These are phyloP conservation scores for Rhizopogon parksii DNA, from an alignment of 1,284 basidiomycete species.

Conservation along the genomic window DNA sequence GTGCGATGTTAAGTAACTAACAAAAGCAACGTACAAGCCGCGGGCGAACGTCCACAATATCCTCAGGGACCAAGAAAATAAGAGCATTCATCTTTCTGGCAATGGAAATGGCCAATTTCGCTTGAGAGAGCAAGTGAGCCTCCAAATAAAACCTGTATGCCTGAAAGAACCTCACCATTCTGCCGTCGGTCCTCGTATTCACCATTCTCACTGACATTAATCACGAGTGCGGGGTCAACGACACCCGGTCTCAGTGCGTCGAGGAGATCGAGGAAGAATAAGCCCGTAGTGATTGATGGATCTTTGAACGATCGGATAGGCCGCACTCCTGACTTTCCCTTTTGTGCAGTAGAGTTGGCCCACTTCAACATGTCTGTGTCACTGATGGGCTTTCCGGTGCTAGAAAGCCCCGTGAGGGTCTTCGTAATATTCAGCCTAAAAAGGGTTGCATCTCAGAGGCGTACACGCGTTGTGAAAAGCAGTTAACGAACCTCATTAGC, in stretches of 20 bases:
- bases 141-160: neutral
- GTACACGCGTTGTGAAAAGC: neutral
- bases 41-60: slow-evolving; percentile 84
- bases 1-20: neutral
- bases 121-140: slow-evolving; percentile 33
- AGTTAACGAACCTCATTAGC: slow-evolving; percentile 71
- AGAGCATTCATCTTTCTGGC: slow-evolving; percentile 95
- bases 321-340: slow-evolving; percentile 57
- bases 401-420: slow-evolving; percentile 75
- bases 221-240: slow-evolving; percentile 84
- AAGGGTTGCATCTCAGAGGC: neutral
- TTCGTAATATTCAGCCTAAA: slow-evolving; percentile 83
- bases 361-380: slow-evolving; percentile 94
- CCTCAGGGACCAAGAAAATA: slow-evolving; percentile 97
- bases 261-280: slow-evolving; percentile 93
- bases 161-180: slow-evolving; percentile 61
- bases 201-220: slow-evolving; percentile 56
- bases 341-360: slow-evolving; percentile 88
- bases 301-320: slow-evolving; percentile 93
- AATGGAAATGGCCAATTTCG: slow-evolving; percentile 95
- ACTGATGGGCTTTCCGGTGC: slow-evolving; percentile 73
- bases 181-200: slow-evolving; percentile 86
- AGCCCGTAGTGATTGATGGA: slow-evolving; percentile 78
- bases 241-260: slow-evolving; percentile 91
- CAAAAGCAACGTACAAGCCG: slow-evolving; percentile 54